Evolutionary conservation across 1,139 yeast species (phyloP), one percentile per base, ranked within the genome.

Genomic region (Saccharomyces hybrid): DNA sequence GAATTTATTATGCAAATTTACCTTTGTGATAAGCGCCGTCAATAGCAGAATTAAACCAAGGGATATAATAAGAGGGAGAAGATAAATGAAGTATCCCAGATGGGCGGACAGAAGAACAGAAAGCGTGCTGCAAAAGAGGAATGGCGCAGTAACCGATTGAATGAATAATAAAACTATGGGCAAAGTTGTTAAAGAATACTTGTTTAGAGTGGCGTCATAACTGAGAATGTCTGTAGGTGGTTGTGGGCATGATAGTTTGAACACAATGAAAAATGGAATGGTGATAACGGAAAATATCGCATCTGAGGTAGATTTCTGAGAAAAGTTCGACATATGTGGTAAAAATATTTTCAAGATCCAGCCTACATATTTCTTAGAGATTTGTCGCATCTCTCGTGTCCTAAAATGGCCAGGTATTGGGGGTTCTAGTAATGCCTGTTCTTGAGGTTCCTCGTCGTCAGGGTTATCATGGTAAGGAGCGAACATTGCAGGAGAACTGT

Each of bases 221-320:
- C 60, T 62, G 23, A 64, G 42, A 11, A 65, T 44, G 8, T 57
- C 58, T 11, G 53, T 50, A 9, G 61, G 57, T 44, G 62, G 44
- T 38, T 38, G 64, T 1, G 71, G 71, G 50, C 70, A 65, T 28
- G 67, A 60, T 13, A 67, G 29, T 25, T 66, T 61, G 23, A 68
- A 55, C 2, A 66, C 11, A 13, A 65, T 29, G 7, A 67, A 63
- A 48, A 64, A 66, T 4, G 71, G 71, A 6, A 61, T 57, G 4
- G 67, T 61, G 2, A 61, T 32, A 8, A 65, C 47, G 3, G 70
- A 66, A 2, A 67, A 50, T 9, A 58, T 28, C 14, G 56, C 59
- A 51, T 66, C 65, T n/a, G 57, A 41, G 3, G 48, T 46, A 7
- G 64, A 51, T 54, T 67, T 66, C 29, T 58, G 53, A 7, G 56